Conservation (phyloP, 2,329 filamentous ascomycete species). For the Blastomyces gilchristii region DNA sequence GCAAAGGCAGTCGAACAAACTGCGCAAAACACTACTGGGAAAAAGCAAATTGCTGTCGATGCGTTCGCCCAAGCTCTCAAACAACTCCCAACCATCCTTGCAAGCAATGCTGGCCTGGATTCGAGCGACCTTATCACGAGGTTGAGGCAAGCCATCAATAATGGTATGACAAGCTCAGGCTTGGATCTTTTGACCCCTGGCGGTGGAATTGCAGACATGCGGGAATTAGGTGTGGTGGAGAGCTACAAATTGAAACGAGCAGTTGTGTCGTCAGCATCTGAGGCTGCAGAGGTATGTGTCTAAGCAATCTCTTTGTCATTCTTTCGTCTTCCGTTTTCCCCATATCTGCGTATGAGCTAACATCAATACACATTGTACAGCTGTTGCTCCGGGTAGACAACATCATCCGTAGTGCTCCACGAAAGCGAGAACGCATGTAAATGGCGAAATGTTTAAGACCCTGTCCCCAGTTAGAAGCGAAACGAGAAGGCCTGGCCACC, state of each 20-base stretch:
- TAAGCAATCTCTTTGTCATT: neutral
- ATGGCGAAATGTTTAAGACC: neutral
- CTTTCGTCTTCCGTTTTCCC: neutral
- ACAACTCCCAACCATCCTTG: slow-evolving; percentile 90
- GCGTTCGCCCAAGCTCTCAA: slow-evolving; percentile 80
- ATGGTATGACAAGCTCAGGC: slow-evolving; percentile 84
- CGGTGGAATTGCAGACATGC: slow-evolving; percentile 90
- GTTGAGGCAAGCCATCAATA: slow-evolving; percentile 87
- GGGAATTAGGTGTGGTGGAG: slow-evolving; percentile 88
- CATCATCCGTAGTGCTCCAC: slow-evolving; percentile 87
- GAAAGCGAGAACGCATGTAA: slow-evolving; percentile 68
- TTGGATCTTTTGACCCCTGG: slow-evolving; percentile 81
- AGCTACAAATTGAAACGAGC: slow-evolving; percentile 98
- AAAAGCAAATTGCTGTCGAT: slow-evolving; percentile 89
- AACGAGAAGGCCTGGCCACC: neutral
- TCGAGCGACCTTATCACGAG: slow-evolving; percentile 87
- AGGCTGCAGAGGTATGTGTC: slow-evolving; percentile 78
- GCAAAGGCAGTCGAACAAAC: slow-evolving; percentile 92
- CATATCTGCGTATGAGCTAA: slow-evolving; percentile 13
- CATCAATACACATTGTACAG: slow-evolving; percentile 37
- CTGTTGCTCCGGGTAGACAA: slow-evolving; percentile 90
- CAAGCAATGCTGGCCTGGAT: slow-evolving; percentile 94
- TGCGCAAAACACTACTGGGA: slow-evolving; percentile 87
- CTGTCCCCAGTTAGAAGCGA: neutral
- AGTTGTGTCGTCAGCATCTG: slow-evolving; percentile 92